Conservation (phyloP, 805 yeast genomes). For the Candida boleticola region DNA sequence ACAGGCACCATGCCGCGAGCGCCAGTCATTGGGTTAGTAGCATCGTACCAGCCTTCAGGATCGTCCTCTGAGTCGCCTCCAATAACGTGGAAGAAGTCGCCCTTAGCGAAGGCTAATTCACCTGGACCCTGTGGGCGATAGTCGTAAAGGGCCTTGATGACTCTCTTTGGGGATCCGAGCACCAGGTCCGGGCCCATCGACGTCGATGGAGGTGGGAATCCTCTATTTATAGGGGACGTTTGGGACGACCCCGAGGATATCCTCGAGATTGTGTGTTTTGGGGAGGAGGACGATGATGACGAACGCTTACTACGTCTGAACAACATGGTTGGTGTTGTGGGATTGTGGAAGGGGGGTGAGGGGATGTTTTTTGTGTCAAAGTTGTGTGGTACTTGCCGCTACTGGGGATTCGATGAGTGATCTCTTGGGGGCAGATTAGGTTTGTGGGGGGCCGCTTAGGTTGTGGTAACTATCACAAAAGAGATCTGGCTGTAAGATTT, state of each 20-base stretch:
- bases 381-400: too few relatives aligned
- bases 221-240: constrained; percentile 4
- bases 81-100: constrained; percentile 84
- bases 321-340: background rate
- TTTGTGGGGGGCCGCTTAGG: too few relatives aligned
- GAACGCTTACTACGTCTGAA: constrained; percentile 42
- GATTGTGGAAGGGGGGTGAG: too few relatives aligned
- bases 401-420: too few relatives aligned
- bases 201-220: background rate
- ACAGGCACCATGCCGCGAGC: constrained; percentile 85
- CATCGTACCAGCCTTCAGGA: constrained; percentile 73
- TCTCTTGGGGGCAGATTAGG: too few relatives aligned
- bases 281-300: constrained; percentile 13
- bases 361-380: too few relatives aligned
- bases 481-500: too few relatives aligned
- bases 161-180: constrained; percentile 67
- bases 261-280: constrained; percentile 33
- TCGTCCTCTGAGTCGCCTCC: constrained; percentile 22
- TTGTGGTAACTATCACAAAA: too few relatives aligned
- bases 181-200: constrained; percentile 12
- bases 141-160: constrained; percentile 76
- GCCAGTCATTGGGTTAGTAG: constrained; percentile 79
- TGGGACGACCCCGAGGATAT: constrained; percentile 16
- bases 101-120: constrained; percentile 73
- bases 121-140: constrained; percentile 78